These are phyloP conservation scores for Triangularia verruculosa DNA, from an alignment of 2,329 filamentous ascomycete species.

Conservation along the genomic window DNA sequence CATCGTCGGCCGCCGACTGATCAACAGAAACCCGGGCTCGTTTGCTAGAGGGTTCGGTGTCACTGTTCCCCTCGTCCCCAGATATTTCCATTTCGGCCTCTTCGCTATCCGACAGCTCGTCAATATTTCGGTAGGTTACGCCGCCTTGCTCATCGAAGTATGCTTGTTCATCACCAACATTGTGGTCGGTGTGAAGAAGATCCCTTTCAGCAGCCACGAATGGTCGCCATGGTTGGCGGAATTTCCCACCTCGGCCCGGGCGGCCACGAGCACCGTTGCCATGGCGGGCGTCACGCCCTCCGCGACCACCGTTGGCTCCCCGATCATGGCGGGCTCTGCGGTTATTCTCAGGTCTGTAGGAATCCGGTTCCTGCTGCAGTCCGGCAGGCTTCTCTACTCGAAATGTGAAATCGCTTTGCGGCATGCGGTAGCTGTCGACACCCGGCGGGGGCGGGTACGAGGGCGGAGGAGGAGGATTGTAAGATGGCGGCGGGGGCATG, in stretches of 20 bases:
- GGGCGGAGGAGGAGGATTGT: conserved; percentile 6
- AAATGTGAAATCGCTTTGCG: conserved; percentile 55
- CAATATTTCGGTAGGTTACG: conserved; percentile 52
- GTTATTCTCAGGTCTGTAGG: conserved; percentile 31
- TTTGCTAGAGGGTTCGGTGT: conserved; percentile 41
- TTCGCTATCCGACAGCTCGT: conserved; percentile 60
- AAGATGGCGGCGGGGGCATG: not conserved
- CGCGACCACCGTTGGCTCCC: conserved; percentile 13
- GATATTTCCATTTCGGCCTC: conserved; percentile 65
- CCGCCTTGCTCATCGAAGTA: conserved; percentile 45
- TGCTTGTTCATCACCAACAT: conserved; percentile 43
- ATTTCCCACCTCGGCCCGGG: not conserved
- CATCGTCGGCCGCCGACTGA: conserved; percentile 39
- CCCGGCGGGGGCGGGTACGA: conserved; percentile 16
- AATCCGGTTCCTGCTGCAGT: conserved; percentile 40
- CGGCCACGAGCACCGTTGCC: not conserved
- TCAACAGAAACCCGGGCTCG: conserved; percentile 37
- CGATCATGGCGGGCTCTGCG: conserved; percentile 10
- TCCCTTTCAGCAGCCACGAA: conserved; percentile 48
- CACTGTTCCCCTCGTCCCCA: conserved; percentile 43
- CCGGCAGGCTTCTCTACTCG: conserved; percentile 51
- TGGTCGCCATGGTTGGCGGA: conserved; percentile 20
- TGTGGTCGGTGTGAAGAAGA: conserved; percentile 45
- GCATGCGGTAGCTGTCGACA: conserved; percentile 33
- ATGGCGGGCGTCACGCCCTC: conserved; percentile 1